Percentiles rank a stretch among this genome's conserved stretches.
phyloP scores from a whole-genome alignment of 768 basidiomycete species.

The Pholiota molesta region DNA sequence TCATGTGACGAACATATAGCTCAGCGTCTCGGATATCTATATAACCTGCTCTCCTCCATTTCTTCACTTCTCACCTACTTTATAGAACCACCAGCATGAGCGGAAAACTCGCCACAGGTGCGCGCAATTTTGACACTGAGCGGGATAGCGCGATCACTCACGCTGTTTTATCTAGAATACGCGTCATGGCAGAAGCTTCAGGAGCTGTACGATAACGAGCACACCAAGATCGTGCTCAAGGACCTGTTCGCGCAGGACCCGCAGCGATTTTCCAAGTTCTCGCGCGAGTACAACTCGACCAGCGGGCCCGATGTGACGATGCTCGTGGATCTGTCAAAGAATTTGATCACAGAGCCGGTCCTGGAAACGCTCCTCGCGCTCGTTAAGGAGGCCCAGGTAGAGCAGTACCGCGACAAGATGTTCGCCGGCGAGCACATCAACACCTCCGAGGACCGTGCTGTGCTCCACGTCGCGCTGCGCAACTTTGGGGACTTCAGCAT shows the following conservation, averaged over 20 bases:
- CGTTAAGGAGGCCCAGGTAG: constrained; percentile 84
- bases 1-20: background rate
- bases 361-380: constrained; percentile 77
- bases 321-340: constrained; percentile 97
- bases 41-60: background rate
- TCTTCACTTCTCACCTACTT: background rate
- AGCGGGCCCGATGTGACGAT: constrained; percentile 73
- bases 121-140: constrained; percentile 8
- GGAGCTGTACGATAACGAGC: constrained; percentile 73
- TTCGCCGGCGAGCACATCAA: constrained; percentile 97
- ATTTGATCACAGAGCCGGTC: constrained; percentile 88
- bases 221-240: constrained; percentile 78
- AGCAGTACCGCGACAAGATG: constrained; percentile 88
- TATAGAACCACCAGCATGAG: constrained; percentile 45
- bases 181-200: constrained; percentile 91
- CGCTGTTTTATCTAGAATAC: constrained; percentile 64
- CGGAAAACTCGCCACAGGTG: constrained; percentile 67
- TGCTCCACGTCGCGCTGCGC: constrained; percentile 92
- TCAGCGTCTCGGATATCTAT: background rate
- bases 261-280: constrained; percentile 84
- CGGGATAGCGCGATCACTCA: constrained; percentile 2
- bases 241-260: constrained; percentile 93
- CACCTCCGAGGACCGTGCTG: constrained; percentile 96
- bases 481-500: constrained; percentile 79
- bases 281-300: constrained; percentile 69